Base-by-base conservation (phyloP, 208 protist genomes). In the Trypanosoma grayi region DNA sequence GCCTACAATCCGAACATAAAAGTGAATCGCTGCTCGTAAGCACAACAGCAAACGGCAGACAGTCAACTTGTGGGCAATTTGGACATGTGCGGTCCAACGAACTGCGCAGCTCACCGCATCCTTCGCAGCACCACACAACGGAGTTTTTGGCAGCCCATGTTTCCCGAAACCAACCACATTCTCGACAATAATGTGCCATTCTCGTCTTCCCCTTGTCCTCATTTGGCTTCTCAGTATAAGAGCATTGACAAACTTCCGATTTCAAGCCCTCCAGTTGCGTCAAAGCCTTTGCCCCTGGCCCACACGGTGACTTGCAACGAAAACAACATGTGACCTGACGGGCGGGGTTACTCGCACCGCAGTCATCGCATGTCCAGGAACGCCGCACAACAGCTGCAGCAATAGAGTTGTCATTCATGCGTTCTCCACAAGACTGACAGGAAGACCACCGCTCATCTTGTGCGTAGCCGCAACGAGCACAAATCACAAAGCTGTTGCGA, bases 1-100 rank as follows among this genome's bases (percentile, higher is more conserved):
- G 58, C 6, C 55, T 46, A 56, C 82, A 92, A 33, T 54, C 47
- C 5, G 48, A 36, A 34, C 77, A 90, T 54, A 56, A 54, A 6
- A 75, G 66, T 27, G 50, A 36, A 36, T 55, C 56, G 4, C 59
- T 40, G 18, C 43, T 51, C 7, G 34, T 60, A 10, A 63, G 69
- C 44, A 57, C 53, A 41, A 80, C 25, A 22, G 83, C 70, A 52
- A 75, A 60, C 5, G 85, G 85, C 14, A 90, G 60, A 56, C 71
- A 95, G 27, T 93, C 89, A 36, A 95, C 85, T 37, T 92, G 85
- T 31, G 83, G 81, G 52, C 89, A 92, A 20, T 70, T 52, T 8
- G 83, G 85, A 61, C 89, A 95, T 24, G 71, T 30, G 14, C 83
- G 85, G 60, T 95, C 83, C 13, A 95, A 75, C 16, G 83, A 81